These are phyloP conservation scores for Quercus gilva DNA, from an alignment of 306 rosid genomes.

Conservation along the genomic window DNA sequence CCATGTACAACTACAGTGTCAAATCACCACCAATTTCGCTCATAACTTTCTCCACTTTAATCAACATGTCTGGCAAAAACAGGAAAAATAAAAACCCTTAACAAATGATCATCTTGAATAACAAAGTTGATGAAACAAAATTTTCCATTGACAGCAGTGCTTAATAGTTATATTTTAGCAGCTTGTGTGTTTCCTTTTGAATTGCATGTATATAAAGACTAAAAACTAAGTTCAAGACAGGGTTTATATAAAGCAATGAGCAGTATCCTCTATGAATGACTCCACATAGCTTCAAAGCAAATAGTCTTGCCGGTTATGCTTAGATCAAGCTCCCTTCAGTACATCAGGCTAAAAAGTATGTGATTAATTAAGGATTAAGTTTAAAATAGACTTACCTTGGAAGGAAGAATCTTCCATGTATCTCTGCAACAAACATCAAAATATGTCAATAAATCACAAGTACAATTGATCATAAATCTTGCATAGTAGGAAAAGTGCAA, in stretches of 20 bases:
- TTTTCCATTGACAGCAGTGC: background rate
- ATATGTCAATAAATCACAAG: conserved; percentile 10
- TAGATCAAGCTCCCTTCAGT: too few species aligned
- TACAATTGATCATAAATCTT: background rate
- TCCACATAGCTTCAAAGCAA: too few species aligned
- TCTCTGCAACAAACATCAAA: conserved; percentile 50
- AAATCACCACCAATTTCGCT: conserved; percentile 62
- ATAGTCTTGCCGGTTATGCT: too few species aligned
- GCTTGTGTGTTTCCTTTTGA: too few species aligned
- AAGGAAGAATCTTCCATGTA: conserved; percentile 91
- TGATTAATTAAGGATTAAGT: background rate
- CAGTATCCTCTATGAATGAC: background rate
- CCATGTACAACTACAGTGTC: conserved; percentile 36
- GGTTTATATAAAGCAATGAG: background rate
- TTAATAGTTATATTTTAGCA: background rate
- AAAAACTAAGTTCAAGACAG: too few species aligned
- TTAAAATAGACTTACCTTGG: conserved; percentile 54
- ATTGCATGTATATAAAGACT: too few species aligned
- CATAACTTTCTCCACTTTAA: conserved; percentile 77
- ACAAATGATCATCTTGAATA: background rate
- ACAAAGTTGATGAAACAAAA: background rate
- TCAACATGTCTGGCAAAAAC: conserved; percentile 64
- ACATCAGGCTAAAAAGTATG: too few species aligned
- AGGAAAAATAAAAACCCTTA: conserved; percentile 3
- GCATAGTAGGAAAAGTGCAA: conserved; percentile 3